These are phyloP conservation scores for Discostella stelligeroides DNA, from an alignment of 108 stramenopile genomes.

Conservation along the genomic window DNA sequence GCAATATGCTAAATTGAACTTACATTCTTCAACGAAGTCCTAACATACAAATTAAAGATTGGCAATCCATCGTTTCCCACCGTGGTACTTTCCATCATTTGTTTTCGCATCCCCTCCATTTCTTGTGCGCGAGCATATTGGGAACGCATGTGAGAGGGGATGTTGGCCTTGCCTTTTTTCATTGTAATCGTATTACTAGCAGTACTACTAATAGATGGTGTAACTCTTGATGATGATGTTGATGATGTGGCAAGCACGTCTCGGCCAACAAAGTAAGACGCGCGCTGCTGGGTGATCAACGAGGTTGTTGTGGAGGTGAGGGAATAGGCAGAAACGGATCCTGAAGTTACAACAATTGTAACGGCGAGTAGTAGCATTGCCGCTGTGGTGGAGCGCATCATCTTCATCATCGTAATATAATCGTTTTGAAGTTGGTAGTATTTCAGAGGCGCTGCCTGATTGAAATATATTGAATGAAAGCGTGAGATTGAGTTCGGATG, in stretches of 20 bases:
- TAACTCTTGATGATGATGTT: background rate
- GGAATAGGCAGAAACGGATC: conserved; percentile 9
- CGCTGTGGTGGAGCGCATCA: conserved; percentile 19
- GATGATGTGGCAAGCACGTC: conserved; percentile 2
- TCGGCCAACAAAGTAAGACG: conserved; percentile 31
- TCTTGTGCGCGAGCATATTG: conserved; percentile 72
- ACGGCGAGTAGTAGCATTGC: conserved; percentile 19
- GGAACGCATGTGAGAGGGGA: conserved; percentile 77
- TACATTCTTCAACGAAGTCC: conserved; percentile 75
- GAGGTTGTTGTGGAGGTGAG: too few species aligned
- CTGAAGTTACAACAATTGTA: background rate
- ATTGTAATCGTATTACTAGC: conserved; percentile 37
- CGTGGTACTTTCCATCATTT: conserved; percentile 65
- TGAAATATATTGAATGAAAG: too few species aligned
- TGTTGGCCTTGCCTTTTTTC: conserved; percentile 87
- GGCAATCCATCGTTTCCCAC: conserved; percentile 84
- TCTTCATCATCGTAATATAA: too few species aligned
- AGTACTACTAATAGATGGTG: background rate
- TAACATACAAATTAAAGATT: conserved; percentile 84
- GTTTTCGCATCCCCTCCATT: conserved; percentile 64
- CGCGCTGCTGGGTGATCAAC: too few species aligned
- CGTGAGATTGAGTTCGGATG: too few species aligned
- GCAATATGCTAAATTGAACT: conserved; percentile 26
- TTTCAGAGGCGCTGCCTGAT: too few species aligned
- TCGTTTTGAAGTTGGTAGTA: too few species aligned